Evolutionary conservation across 2,329 filamentous ascomycete species (phyloP).

Genomic region (Aureobasidium leucospermi): DNA sequence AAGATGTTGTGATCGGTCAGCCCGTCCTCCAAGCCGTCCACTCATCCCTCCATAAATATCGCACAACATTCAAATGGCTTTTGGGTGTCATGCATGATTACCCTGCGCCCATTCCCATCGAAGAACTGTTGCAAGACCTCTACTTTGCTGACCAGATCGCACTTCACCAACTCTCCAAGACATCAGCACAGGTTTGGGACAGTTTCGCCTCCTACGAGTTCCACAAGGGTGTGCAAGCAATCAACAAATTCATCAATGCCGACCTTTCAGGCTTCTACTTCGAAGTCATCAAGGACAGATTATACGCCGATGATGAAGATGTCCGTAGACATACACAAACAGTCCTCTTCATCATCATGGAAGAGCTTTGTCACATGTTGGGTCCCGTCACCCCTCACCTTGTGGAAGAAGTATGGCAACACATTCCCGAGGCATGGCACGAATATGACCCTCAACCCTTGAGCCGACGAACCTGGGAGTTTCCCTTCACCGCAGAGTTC

Average conservation of each 20-base stretch:
- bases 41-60: constrained; percentile 72
- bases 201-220: constrained; percentile 72
- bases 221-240: constrained; percentile 62
- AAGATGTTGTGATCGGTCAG: constrained; percentile 75
- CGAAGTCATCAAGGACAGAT: constrained; percentile 80
- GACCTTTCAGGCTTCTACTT: constrained; percentile 93
- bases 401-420: constrained; percentile 81
- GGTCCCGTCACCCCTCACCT: constrained; percentile 74
- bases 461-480: constrained; percentile 20
- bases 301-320: constrained; percentile 73
- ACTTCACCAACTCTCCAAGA: constrained; percentile 62
- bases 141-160: constrained; percentile 60
- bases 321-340: constrained; percentile 53
- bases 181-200: constrained; percentile 56
- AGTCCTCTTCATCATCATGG: constrained; percentile 55
- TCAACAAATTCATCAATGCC: constrained; percentile 74
- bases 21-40: constrained; percentile 71
- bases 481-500: constrained; percentile 18
- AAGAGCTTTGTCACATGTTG: constrained; percentile 69
- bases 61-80: constrained; percentile 84
- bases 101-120: constrained; percentile 21
- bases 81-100: constrained; percentile 55
- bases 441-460: constrained; percentile 23
- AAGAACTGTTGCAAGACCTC: constrained; percentile 13
- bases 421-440: constrained; percentile 58